phyloP scores from a whole-genome alignment of 148 eudicot genomes.

The Rhododendron griersonianum region DNA sequence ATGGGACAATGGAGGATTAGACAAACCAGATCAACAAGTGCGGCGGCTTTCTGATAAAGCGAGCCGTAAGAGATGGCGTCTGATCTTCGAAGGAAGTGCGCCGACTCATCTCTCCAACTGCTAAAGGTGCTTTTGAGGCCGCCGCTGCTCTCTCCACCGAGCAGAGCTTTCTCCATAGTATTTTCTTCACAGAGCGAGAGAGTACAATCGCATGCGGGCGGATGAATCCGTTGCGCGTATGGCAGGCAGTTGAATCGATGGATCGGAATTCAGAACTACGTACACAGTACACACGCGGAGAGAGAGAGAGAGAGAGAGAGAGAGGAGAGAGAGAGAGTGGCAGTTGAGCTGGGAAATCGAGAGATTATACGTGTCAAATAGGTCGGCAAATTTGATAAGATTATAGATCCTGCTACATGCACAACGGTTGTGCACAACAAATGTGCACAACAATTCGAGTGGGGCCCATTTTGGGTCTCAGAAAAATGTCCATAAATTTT shows the following conservation, averaged over 20 bases:
- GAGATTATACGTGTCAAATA: not conserved
- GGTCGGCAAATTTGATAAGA: not conserved
- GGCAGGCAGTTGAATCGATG: not conserved
- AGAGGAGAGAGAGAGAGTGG: not conserved
- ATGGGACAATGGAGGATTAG: not conserved
- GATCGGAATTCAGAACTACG: not conserved
- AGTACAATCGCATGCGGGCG: not conserved
- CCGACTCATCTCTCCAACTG: not conserved
- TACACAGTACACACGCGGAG: not conserved
- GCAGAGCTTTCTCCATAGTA: conserved; percentile 34
- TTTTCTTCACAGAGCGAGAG: not conserved
- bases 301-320: not conserved
- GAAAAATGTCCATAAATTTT: no score
- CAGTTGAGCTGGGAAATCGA: not conserved
- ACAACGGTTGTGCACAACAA: no score
- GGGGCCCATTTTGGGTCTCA: no score
- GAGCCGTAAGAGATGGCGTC: conserved; percentile 68
- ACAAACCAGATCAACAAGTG: conserved; percentile 77
- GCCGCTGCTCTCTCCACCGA: conserved; percentile 32
- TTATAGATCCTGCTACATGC: no score
- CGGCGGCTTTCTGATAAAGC: conserved; percentile 73
- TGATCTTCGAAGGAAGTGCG: conserved; percentile 36
- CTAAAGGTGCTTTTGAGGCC: not conserved
- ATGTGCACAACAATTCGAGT: no score
- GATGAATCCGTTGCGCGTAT: not conserved